Conservation (phyloP, 202 grass and related monocot genomes). For the Panicum virgatum region DNA sequence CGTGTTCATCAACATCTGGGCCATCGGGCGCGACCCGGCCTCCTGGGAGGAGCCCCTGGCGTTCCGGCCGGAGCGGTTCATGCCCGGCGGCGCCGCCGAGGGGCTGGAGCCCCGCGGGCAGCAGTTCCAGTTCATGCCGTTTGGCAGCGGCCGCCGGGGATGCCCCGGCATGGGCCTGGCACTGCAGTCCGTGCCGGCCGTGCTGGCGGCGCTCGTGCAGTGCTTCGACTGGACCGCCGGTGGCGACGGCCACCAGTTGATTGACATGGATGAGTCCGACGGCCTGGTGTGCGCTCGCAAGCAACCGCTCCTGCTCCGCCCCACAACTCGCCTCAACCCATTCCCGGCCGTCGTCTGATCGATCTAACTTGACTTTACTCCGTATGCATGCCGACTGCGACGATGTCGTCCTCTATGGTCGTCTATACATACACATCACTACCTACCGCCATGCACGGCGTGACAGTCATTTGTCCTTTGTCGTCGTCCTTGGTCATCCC, state of each 20-base stretch:
- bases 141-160: constrained; percentile 61
- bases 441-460: background rate
- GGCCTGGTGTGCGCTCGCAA: constrained; percentile 59
- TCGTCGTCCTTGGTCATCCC: too few relatives aligned
- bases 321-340: constrained; percentile 48
- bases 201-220: constrained; percentile 57
- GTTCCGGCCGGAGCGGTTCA: constrained; percentile 67
- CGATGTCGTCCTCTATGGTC: too few relatives aligned
- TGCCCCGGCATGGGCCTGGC: constrained; percentile 74
- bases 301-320: constrained; percentile 46
- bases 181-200: constrained; percentile 57
- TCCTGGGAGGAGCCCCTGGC: constrained; percentile 57
- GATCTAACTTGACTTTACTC: too few relatives aligned
- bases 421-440: background rate
- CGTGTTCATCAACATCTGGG: constrained; percentile 66
- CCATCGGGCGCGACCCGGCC: constrained; percentile 59
- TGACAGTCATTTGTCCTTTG: too few relatives aligned
- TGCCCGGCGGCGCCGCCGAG: constrained; percentile 36
- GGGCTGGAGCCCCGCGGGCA: constrained; percentile 47
- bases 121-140: constrained; percentile 65
- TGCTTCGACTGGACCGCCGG: constrained; percentile 56
- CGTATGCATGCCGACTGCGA: background rate
- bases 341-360: constrained; percentile 46
- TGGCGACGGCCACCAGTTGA: background rate
- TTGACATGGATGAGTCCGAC: constrained; percentile 62